Evolutionary conservation across 2,329 filamentous ascomycete genomes (phyloP), one percentile per base, ranked within the genome.

Genomic region (Penicillium sp.): DNA sequence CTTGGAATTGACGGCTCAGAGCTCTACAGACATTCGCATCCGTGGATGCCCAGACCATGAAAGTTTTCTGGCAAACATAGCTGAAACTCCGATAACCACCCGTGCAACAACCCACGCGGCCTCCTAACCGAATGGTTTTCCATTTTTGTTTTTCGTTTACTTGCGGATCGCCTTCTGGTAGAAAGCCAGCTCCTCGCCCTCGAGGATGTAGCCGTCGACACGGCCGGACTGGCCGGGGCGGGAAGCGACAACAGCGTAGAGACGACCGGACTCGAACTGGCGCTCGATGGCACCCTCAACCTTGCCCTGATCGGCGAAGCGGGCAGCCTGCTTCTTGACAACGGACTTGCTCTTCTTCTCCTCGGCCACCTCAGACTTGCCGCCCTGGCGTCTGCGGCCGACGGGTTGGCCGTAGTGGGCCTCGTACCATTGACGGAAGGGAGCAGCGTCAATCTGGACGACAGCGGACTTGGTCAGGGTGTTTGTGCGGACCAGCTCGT

Each of bases 401-500:
- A 98, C 74, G 68, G 81, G 68, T 78, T 89, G 83, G 74, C 93
- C 93, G 84, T 98, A 98, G 87, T 98, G 93, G 66, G 93, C 89
- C 86, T 98, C 93, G 81, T 95, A 98, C 93, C 93, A 98, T 81
- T 97, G 92, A 76, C 93, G 84, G 89, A 98, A 98, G 66, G 93
- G 93, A 60, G 93, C 89, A 69, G 95, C 93, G 78, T 98, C 93
- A 79, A 98, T 81, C 83, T 98, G 93, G 76, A 98, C 89, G 72
- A 98, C 89, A 80, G 93, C 93, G 73, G 89, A 89, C 81, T 91
- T 95, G 83, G 93, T 98, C 76, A 98, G 84, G 81, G 93, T 97
- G 87, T 98, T 98, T 79, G 93, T 98, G 74, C 93, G 93, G 82
- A 98, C 91, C 68, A 98, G 85, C 82, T 98, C 93, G 89, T 98